A percentile compares a stretch with the other conserved stretches of the same genome.
Evolutionary conservation across 345 rosid species (phyloP).

Genomic region (Capsella bursapastoris): DNA sequence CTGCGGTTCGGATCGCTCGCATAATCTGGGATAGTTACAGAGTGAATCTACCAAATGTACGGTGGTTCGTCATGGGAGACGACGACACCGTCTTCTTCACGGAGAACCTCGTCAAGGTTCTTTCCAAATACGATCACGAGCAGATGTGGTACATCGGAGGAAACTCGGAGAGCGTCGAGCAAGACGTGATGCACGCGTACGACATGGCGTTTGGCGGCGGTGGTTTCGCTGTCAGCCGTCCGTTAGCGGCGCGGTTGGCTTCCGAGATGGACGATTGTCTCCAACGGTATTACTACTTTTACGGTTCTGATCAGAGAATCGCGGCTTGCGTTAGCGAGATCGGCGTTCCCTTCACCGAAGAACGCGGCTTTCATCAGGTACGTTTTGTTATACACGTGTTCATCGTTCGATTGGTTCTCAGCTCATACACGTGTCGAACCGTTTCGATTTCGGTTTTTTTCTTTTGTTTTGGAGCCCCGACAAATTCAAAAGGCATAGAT

Average conservation of each 20-base stretch:
- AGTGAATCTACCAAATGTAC: slow-evolving; percentile 50
- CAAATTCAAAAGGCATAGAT: slow-evolving; percentile 17
- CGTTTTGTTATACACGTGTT: slow-evolving; percentile 28
- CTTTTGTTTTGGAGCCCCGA: slow-evolving; percentile 33
- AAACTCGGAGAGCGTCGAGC: slow-evolving; percentile 83
- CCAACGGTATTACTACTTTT: slow-evolving; percentile 61
- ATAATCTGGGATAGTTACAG: slow-evolving; percentile 65
- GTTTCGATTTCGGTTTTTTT: background rate
- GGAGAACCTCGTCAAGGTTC: slow-evolving; percentile 63
- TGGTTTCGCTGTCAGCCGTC: slow-evolving; percentile 78
- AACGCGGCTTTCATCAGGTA: slow-evolving; percentile 93
- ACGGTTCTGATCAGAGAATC: slow-evolving; percentile 88
- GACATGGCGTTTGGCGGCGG: slow-evolving; percentile 98
- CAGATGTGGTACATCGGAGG: slow-evolving; percentile 87
- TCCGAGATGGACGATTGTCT: slow-evolving; percentile 69
- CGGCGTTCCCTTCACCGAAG: slow-evolving; percentile 68
- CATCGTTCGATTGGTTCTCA: too few species aligned
- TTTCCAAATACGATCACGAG: slow-evolving; percentile 67
- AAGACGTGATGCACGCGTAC: slow-evolving; percentile 64
- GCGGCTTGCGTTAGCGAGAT: slow-evolving; percentile 75
- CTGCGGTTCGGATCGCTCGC: slow-evolving; percentile 82
- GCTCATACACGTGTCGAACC: slow-evolving; percentile 31
- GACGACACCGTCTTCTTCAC: slow-evolving; percentile 83
- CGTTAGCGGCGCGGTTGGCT: slow-evolving; percentile 65
- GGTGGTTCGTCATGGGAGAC: slow-evolving; percentile 98